Evolutionary conservation across 1,139 yeast genomes (phyloP).

Genomic region (Insectozyma bohioensis): DNA sequence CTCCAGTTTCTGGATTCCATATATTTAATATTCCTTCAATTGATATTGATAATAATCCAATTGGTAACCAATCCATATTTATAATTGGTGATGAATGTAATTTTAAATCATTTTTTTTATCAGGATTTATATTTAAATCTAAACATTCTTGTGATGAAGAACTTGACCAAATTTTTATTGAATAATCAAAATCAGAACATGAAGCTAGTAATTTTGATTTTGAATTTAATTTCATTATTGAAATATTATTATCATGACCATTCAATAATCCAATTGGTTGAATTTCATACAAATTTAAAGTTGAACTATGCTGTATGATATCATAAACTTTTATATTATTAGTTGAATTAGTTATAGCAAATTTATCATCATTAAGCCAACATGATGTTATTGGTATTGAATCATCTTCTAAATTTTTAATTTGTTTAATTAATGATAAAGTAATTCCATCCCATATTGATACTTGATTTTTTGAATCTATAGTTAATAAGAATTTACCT

Average conservation of each 20-base stretch:
- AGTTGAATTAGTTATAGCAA: conserved; percentile 65
- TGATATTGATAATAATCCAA: conserved; percentile 43
- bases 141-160: conserved; percentile 48
- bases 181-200: conserved; percentile 68
- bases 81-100: conserved; percentile 58
- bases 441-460: conserved; percentile 41
- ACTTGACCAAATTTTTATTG: conserved; percentile 73
- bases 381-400: conserved; percentile 40
- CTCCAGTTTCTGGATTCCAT: conserved; percentile 60
- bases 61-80: conserved; percentile 52
- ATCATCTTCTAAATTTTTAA: conserved; percentile 15
- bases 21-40: conserved; percentile 70
- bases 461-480: conserved; percentile 33
- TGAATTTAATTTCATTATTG: conserved; percentile 55
- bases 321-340: conserved; percentile 61
- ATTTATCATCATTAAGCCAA: conserved; percentile 73
- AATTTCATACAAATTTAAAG: conserved; percentile 27
- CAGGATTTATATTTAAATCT: conserved; percentile 22
- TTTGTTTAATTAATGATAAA: conserved; percentile 30
- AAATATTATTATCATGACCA: conserved; percentile 68
- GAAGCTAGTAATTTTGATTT: conserved; percentile 59
- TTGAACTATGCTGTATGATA: conserved; percentile 23
- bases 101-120: conserved; percentile 16
- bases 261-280: conserved; percentile 58
- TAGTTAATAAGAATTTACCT: conserved; percentile 36